Evolutionary conservation across 2,329 filamentous ascomycete species (phyloP).

Genomic region (Cladophialophora yegresii): DNA sequence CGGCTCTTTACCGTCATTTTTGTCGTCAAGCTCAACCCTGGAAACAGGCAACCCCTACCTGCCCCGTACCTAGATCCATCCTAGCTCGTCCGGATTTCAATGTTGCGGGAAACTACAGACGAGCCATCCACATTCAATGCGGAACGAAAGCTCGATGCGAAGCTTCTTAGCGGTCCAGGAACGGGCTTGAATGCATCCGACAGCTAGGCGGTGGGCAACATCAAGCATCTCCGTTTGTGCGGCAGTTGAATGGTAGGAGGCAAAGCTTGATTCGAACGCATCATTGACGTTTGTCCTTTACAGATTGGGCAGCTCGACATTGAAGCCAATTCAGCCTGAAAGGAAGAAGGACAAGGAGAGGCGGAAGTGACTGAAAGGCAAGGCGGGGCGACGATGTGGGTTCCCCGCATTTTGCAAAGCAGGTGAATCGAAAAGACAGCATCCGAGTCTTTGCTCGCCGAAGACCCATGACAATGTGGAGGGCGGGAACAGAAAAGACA

Average conservation of each 20-base stretch:
- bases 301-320: neutral
- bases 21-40: neutral
- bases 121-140: neutral
- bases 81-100: neutral
- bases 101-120: neutral
- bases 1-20: neutral
- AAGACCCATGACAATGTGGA: too few species aligned
- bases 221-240: neutral
- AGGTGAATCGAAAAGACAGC: neutral
- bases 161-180: neutral
- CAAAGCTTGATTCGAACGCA: neutral
- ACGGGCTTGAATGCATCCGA: neutral
- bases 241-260: neutral
- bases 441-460: too few species aligned
- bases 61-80: neutral
- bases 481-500: too few species aligned
- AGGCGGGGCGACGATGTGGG: neutral
- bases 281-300: neutral
- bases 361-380: neutral
- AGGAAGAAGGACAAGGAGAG: neutral
- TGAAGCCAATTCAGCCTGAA: neutral
- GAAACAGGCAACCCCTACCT: neutral
- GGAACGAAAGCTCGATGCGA: neutral
- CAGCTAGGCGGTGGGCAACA: neutral
- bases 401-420: neutral